Base-by-base conservation (phyloP, 495 filamentous ascomycete species). In the Xylaria telfairii region DNA sequence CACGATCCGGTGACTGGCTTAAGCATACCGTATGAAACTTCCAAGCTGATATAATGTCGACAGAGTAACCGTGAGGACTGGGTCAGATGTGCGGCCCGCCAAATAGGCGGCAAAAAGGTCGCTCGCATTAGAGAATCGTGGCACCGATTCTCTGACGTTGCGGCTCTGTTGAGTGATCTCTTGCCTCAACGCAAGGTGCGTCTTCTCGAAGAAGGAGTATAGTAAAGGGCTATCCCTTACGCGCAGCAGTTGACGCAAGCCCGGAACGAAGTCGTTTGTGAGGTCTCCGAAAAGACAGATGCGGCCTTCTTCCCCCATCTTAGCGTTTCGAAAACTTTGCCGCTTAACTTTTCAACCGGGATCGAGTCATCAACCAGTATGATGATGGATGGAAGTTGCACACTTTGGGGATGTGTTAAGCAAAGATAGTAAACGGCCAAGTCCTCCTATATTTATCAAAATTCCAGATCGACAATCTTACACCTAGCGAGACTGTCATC, bases 201-300 rank as follows among this genome's bases (percentile, higher is more conserved):
- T 81, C 71, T 82, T 85, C 70, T 88, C 85, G 67, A 90, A 80
- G 71, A 90, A 89, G 10, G 83, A 83, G 4, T 76, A 75, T 12
- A 90, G 70, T 3, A 87, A 73, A 17, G 86, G 83, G 72, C 90
- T 87, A 72, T 88, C 85, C 73, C 87, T 89, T 46, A 82, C 81
- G 65, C 87, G 81, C 39, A 60, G 30, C 4, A 49, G 89, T 69
- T 74, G 81, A 84, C 77, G 80, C 77, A 91, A 81, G 24, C 87
- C 82, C 42, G 83, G 79, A 67, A 85, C 87, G 68, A 89, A 87
- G 73, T 89, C 85, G 65, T 83, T 81, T 42, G 87, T 90, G 78
- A 89, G 87, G 75, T 91, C 88, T 81, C 88, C 89, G 78, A 90
- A 90, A 75, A 87, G 56, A 62, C 73, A 56, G 47, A 74, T 37